Conservation (phyloP, 768 basidiomycete species). For the Hirschioporus abietinus region DNA sequence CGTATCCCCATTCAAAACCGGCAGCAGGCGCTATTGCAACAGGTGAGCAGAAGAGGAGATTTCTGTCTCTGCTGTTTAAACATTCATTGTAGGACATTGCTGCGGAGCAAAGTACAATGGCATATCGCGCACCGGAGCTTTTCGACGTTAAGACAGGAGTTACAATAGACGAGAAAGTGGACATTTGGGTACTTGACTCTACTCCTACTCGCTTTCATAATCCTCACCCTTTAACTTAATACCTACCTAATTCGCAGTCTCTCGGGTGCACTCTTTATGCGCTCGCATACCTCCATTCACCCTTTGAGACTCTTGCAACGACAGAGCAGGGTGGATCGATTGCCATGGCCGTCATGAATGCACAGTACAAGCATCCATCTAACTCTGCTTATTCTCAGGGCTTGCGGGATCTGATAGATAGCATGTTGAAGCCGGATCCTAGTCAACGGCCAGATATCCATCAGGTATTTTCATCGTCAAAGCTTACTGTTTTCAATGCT, state of each 20-base stretch:
- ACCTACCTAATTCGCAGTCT: conserved; percentile 46
- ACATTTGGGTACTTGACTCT: conserved; percentile 75
- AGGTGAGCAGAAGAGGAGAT: conserved; percentile 40
- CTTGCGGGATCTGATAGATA: conserved; percentile 74
- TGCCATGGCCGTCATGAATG: conserved; percentile 95
- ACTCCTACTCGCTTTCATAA: conserved; percentile 7
- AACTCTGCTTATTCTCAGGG: conserved; percentile 82
- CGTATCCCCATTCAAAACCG: conserved; percentile 77
- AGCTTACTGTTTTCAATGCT: conserved; percentile 7
- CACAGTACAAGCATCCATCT: conserved; percentile 82
- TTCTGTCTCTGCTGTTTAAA: conserved; percentile 5
- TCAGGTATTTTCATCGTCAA: conserved; percentile 44
- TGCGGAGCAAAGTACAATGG: conserved; percentile 98
- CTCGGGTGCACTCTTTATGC: conserved; percentile 94
- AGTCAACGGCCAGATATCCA: conserved; percentile 81
- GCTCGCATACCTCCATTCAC: conserved; percentile 91
- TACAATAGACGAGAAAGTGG: conserved; percentile 88
- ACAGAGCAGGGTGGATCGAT: conserved; percentile 95
- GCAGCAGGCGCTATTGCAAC: conserved; percentile 83
- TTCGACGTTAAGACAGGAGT: conserved; percentile 95
- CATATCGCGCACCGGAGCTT: conserved; percentile 94
- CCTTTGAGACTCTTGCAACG: conserved; percentile 89
- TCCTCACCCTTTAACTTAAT: neutral
- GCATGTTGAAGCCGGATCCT: conserved; percentile 80
- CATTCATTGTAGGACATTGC: conserved; percentile 66